Evolutionary conservation across 345 rosid species (phyloP).

Genomic region (Salix arbutifolia): DNA sequence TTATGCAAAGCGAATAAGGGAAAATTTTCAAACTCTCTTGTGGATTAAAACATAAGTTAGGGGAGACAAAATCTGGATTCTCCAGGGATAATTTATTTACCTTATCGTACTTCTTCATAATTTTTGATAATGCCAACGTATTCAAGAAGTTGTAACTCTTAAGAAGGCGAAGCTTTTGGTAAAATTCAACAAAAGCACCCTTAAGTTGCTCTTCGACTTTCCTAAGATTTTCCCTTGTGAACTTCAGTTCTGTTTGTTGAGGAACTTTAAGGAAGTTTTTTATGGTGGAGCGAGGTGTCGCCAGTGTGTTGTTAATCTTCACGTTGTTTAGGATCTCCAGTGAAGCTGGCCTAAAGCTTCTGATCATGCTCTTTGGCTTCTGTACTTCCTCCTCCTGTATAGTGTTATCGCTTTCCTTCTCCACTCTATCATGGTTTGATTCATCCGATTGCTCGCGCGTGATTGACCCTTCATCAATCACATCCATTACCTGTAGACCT

Average conservation of each 20-base stretch:
- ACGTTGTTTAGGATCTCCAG: conserved; percentile 49
- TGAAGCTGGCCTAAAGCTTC: conserved; percentile 44
- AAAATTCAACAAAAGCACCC: conserved; percentile 54
- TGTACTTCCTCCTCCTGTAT: background rate
- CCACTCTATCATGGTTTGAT: conserved; percentile 18
- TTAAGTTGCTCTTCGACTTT: conserved; percentile 51
- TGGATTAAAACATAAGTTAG: background rate
- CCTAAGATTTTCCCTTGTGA: conserved; percentile 51
- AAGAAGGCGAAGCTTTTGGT: conserved; percentile 68
- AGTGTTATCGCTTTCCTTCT: background rate
- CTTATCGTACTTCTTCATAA: conserved; percentile 76
- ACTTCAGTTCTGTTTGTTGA: conserved; percentile 35
- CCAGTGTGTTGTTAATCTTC: conserved; percentile 39
- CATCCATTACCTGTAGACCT: conserved; percentile 37
- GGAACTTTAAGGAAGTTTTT: conserved; percentile 42
- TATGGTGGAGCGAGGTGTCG: conserved; percentile 63
- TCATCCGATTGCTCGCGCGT: conserved; percentile 37
- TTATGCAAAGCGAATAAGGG: background rate
- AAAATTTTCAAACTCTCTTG: background rate
- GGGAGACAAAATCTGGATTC: background rate
- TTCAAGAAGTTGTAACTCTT: conserved; percentile 70
- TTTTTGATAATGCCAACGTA: conserved; percentile 57
- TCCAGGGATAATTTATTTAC: conserved; percentile 16
- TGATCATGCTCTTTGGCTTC: conserved; percentile 1
- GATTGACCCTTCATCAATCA: conserved; percentile 49